phyloP scores from a whole-genome alignment of 495 filamentous ascomycete genomes.

The Trichoderma virens region DNA sequence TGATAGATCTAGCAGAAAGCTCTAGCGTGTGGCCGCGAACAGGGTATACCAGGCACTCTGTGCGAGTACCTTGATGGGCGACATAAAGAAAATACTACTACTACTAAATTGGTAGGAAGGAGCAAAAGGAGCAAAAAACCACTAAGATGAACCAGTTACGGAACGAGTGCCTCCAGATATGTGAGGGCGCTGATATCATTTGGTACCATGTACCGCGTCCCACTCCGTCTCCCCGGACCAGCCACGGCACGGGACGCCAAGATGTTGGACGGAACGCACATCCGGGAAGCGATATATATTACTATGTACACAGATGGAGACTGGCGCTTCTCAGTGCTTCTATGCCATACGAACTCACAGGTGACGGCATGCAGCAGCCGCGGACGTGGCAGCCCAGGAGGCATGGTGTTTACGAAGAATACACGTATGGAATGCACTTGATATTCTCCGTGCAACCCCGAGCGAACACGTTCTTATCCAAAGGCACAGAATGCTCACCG shows the following conservation, averaged over 20 bases:
- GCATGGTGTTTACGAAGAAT: neutral
- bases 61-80: too few relatives aligned
- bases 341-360: neutral
- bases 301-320: too few relatives aligned
- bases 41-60: neutral
- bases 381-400: neutral
- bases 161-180: too few relatives aligned
- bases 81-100: too few relatives aligned
- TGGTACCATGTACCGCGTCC: neutral
- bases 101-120: too few relatives aligned
- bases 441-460: neutral
- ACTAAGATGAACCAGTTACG: too few relatives aligned
- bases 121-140: too few relatives aligned
- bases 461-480: neutral
- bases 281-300: neutral
- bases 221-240: neutral
- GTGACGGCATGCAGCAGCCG: neutral
- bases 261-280: neutral
- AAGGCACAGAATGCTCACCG: neutral
- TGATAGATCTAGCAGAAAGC: conserved; percentile 6
- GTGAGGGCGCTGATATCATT: neutral
- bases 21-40: neutral
- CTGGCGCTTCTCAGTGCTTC: neutral
- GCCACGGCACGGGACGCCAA: neutral
- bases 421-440: neutral